Percentiles rank a stretch among this genome's conserved stretches.
These are phyloP conservation scores for Trichoderma simmonsii DNA, from an alignment of 2,329 filamentous ascomycete genomes.

Conservation along the genomic window DNA sequence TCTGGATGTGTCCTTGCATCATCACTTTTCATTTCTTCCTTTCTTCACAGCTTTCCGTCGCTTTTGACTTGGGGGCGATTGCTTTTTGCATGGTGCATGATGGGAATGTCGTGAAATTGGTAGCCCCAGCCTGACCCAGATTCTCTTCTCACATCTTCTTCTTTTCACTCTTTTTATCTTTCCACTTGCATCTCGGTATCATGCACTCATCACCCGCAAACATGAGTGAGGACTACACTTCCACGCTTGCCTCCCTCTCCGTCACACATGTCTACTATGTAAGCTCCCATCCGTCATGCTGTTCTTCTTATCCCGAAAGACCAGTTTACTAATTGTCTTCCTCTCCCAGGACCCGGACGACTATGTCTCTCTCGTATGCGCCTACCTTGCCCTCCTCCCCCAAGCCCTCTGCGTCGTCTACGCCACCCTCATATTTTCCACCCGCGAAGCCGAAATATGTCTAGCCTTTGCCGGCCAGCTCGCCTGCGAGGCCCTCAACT, in stretches of 20 bases:
- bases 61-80: background rate
- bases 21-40: background rate
- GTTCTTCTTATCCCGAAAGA: background rate
- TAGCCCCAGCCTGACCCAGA: background rate
- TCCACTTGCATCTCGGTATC: background rate
- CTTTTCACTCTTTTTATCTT: background rate
- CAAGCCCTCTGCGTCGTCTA: conserved; percentile 90
- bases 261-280: conserved; percentile 97
- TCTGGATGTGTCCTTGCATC: background rate
- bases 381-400: conserved; percentile 90
- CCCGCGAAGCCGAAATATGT: conserved; percentile 82
- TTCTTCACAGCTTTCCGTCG: background rate
- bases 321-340: background rate
- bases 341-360: conserved; percentile 75
- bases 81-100: background rate
- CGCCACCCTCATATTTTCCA: conserved; percentile 83
- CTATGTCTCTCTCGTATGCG: conserved; percentile 78
- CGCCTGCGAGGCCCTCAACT: conserved; percentile 87
- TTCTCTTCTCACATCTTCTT: background rate
- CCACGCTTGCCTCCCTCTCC: conserved; percentile 82
- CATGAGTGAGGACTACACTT: conserved; percentile 29
- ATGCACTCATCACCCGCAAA: background rate
- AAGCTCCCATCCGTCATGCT: conserved; percentile 31
- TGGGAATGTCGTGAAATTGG: background rate
- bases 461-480: conserved; percentile 92